Evolutionary conservation across 257 asterid species (phyloP).

Genomic region (Echites panduratus): DNA sequence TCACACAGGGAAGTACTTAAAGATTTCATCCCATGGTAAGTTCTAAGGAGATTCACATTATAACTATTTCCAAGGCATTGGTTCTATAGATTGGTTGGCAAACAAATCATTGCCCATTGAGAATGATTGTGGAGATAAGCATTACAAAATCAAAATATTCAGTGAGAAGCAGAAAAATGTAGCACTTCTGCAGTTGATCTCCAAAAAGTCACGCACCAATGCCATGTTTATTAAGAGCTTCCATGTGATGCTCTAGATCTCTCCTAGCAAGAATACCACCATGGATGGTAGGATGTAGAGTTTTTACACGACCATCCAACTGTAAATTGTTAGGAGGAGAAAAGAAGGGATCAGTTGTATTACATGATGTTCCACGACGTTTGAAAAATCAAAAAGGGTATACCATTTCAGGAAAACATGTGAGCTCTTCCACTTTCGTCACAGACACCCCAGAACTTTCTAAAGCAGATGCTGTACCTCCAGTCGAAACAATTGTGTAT

Average conservation of each 20-base stretch:
- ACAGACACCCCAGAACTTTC: conserved; percentile 71
- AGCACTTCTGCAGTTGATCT: neutral
- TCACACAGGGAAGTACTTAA: neutral
- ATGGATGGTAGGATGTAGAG: conserved; percentile 84
- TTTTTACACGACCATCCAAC: conserved; percentile 99
- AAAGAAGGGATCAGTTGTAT: neutral
- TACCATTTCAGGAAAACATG: conserved; percentile 93
- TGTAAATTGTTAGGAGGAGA: conserved; percentile 21
- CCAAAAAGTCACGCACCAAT: conserved; percentile 43
- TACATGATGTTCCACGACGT: neutral
- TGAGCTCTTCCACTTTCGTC: conserved; percentile 92
- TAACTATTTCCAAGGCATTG: neutral
- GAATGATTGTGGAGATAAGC: neutral
- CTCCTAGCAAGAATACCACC: conserved; percentile 99
- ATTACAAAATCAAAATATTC: neutral
- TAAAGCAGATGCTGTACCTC: conserved; percentile 91
- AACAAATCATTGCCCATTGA: neutral
- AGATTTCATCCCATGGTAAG: neutral
- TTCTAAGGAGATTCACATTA: neutral
- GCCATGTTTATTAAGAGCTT: conserved; percentile 70
- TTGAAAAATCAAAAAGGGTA: conserved; percentile 9
- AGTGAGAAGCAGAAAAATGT: neutral
- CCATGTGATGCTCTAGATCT: conserved; percentile 90
- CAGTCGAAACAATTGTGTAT: conserved; percentile 87
- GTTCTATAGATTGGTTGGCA: neutral